These are phyloP conservation scores for Russula virescens DNA, from an alignment of 768 basidiomycete genomes.

Conservation along the genomic window DNA sequence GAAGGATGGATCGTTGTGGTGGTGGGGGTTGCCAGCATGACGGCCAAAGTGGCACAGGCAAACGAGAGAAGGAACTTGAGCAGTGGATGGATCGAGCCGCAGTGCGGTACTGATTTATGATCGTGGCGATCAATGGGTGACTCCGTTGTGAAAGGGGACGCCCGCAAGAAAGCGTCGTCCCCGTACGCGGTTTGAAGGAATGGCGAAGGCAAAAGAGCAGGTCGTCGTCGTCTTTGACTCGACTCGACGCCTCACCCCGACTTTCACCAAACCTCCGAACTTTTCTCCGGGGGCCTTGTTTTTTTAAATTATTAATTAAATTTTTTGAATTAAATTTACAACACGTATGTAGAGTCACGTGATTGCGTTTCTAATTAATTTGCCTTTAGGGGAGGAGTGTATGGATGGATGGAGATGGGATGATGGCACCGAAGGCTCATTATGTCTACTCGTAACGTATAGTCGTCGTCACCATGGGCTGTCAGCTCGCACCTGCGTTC, in stretches of 20 bases:
- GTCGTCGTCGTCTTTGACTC: background rate
- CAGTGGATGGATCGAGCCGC: background rate
- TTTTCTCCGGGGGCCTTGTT: no score
- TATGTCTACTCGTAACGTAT: background rate
- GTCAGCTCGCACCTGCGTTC: background rate
- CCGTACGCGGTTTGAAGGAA: background rate
- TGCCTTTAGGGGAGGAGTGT: background rate
- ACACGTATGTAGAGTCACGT: no score
- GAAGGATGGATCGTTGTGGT: conserved; percentile 25
- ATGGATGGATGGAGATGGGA: background rate
- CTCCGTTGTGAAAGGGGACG: conserved; percentile 17
- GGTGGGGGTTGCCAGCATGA: conserved; percentile 16
- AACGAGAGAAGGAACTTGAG: conserved; percentile 17
- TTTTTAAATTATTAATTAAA: no score
- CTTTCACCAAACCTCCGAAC: no score
- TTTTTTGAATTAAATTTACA: no score
- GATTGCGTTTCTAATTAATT: no score
- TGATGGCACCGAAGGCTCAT: background rate
- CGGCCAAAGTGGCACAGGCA: conserved; percentile 7
- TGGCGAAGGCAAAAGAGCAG: no score
- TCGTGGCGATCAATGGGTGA: conserved; percentile 5
- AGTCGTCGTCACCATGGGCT: background rate
- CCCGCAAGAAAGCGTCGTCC: conserved; percentile 16
- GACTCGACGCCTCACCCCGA: background rate
- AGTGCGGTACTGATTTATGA: background rate